Percentiles rank a stretch among this genome's conserved stretches.
These are phyloP conservation scores for Mayamaea pseudoterrestris DNA, from an alignment of 108 stramenopile genomes.

Conservation along the genomic window DNA sequence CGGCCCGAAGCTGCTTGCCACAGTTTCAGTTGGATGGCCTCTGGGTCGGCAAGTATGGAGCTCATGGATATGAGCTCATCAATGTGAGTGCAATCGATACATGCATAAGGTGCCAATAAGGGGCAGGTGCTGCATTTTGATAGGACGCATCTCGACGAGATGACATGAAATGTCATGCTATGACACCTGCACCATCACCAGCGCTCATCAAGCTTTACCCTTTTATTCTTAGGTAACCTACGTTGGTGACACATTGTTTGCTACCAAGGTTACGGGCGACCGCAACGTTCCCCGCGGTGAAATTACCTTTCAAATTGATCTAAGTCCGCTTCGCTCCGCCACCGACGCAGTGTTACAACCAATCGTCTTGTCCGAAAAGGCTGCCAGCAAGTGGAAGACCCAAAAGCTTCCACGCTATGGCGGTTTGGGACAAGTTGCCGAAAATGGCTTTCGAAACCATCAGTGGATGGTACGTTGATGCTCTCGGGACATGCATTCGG, in stretches of 20 bases:
- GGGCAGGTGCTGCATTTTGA: too few species aligned
- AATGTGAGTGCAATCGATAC: too few species aligned
- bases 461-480: too few species aligned
- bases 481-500: too few species aligned
- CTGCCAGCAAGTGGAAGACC: slow-evolving; percentile 54
- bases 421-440: slow-evolving; percentile 61
- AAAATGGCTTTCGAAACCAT: slow-evolving; percentile 42
- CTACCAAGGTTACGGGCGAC: slow-evolving; percentile 63
- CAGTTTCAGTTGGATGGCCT: slow-evolving; percentile 67
- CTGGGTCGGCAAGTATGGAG: slow-evolving; percentile 71
- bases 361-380: slow-evolving; percentile 46
- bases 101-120: too few species aligned
- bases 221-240: too few species aligned
- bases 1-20: slow-evolving; percentile 42
- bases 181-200: too few species aligned
- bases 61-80: slow-evolving; percentile 71
- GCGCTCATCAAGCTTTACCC: too few species aligned
- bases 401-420: slow-evolving; percentile 40
- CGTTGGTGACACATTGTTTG: slow-evolving; percentile 34
- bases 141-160: too few species aligned
- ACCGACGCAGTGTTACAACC: slow-evolving; percentile 24
- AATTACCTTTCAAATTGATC: slow-evolving; percentile 56
- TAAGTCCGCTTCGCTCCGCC: slow-evolving; percentile 21
- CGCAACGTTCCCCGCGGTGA: slow-evolving; percentile 61
- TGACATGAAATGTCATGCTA: too few species aligned